phyloP scores from a whole-genome alignment of 192 early-diverging fungal species.

The Coemansia asiatica region DNA sequence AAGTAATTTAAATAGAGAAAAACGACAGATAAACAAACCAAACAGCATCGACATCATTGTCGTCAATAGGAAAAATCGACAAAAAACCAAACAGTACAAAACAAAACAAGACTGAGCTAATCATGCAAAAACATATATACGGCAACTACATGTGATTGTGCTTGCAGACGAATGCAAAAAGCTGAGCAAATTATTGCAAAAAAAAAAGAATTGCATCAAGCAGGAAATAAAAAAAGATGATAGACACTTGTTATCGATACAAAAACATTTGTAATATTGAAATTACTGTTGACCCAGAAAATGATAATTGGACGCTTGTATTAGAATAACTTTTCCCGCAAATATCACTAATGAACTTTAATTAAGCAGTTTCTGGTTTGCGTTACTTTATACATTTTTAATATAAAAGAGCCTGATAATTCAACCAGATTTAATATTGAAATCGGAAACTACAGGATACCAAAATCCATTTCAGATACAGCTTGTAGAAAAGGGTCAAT shows the following conservation, averaged over 20 bases:
- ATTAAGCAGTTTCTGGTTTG: background rate
- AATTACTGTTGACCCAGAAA: background rate
- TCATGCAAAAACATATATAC: background rate
- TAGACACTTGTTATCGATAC: no score
- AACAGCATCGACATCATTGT: background rate
- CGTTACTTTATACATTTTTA: background rate
- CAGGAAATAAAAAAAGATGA: background rate
- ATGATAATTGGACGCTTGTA: background rate
- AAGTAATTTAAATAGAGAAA: background rate
- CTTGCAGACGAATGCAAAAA: background rate
- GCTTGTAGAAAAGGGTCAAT: background rate
- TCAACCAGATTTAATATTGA: background rate
- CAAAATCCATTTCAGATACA: background rate
- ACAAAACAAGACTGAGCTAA: no score
- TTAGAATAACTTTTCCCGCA: background rate
- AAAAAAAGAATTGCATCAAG: background rate
- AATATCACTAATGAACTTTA: background rate
- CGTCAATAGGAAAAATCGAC: background rate
- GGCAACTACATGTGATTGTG: conserved; percentile 6
- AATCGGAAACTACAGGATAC: background rate
- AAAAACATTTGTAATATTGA: background rate
- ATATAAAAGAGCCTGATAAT: background rate
- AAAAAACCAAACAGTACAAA: background rate
- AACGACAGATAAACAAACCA: background rate
- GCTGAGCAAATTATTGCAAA: background rate